phyloP scores from a whole-genome alignment of 768 basidiomycete genomes.

The Asterophora lycoperdoides region DNA sequence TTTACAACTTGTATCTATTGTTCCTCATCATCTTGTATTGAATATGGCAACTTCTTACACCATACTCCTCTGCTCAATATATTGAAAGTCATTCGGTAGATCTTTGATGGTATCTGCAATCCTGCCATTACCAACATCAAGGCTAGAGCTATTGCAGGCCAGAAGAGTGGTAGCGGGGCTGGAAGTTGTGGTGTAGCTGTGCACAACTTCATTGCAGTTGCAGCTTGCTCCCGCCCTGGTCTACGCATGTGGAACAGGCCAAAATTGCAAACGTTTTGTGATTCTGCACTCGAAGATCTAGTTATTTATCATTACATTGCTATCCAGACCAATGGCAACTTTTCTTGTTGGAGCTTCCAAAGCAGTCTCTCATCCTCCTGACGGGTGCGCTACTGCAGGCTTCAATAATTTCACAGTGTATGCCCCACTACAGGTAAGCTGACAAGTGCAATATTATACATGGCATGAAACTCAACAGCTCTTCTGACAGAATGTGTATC shows the following conservation, averaged over 20 bases:
- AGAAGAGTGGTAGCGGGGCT: conserved; percentile 3
- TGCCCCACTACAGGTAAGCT: no score
- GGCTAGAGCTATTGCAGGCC: conserved; percentile 7
- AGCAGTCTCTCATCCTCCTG: no score
- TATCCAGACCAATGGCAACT: background rate
- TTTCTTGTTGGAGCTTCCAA: no score
- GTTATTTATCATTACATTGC: background rate
- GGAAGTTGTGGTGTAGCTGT: conserved; percentile 9
- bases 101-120: conserved; percentile 7
- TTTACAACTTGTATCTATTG: conserved; percentile 11
- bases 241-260: background rate
- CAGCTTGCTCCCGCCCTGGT: background rate
- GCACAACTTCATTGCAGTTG: conserved; percentile 10
- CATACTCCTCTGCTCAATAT: conserved; percentile 1
- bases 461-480: no score
- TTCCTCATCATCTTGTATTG: background rate
- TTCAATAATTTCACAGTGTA: no score
- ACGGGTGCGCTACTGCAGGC: no score
- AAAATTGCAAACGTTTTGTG: background rate
- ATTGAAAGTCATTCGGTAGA: conserved; percentile 10
- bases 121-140: background rate
- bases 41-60: conserved; percentile 16
- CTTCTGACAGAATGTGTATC: no score
- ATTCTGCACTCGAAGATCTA: conserved; percentile 5
- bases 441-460: no score